phyloP scores from a whole-genome alignment of 2,329 filamentous ascomycete species.

The Cryoendolithus antarcticus region DNA sequence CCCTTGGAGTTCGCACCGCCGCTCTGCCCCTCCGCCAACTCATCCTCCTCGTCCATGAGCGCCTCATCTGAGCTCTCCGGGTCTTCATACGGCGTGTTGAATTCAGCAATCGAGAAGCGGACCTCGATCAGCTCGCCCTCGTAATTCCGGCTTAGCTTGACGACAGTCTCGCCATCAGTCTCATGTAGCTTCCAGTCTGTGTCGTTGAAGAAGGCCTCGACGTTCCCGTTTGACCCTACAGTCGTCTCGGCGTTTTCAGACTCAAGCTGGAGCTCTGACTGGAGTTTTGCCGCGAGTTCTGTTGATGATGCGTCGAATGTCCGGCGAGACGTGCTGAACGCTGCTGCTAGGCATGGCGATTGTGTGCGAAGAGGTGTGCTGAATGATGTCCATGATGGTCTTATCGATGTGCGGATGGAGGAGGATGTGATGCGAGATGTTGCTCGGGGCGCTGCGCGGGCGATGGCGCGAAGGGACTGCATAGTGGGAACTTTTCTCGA shows the following conservation, averaged over 20 bases:
- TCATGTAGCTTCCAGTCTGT: constrained; percentile 70
- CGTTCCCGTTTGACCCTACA: constrained; percentile 46
- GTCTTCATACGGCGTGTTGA: constrained; percentile 45
- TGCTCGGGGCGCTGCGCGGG: constrained; percentile 33
- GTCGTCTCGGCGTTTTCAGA: constrained; percentile 49
- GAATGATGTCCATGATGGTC: constrained; percentile 14
- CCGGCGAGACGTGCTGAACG: constrained; percentile 32
- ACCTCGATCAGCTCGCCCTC: constrained; percentile 80
- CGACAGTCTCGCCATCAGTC: constrained; percentile 71
- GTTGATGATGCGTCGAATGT: constrained; percentile 46
- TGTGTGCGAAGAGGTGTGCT: constrained; percentile 5
- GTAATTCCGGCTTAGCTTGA: constrained; percentile 69
- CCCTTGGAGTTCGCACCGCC: constrained; percentile 46
- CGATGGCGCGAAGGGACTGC: constrained; percentile 33
- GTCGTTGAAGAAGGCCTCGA: constrained; percentile 71
- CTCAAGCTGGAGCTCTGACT: constrained; percentile 74
- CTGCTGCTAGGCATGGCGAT: constrained; percentile 2
- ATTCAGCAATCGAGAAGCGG: constrained; percentile 73
- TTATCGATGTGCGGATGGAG: constrained; percentile 25
- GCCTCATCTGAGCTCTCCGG: constrained; percentile 40
- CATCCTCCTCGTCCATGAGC: constrained; percentile 27
- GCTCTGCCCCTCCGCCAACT: constrained; percentile 35
- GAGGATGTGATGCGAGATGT: constrained; percentile 28
- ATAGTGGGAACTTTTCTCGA: constrained; percentile 18
- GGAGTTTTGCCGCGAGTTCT: constrained; percentile 76